Evolutionary conservation across 23 red algal species (phyloP), one percentile per base, ranked within the genome.

Genomic region (Gracilaria vermiculophylla): DNA sequence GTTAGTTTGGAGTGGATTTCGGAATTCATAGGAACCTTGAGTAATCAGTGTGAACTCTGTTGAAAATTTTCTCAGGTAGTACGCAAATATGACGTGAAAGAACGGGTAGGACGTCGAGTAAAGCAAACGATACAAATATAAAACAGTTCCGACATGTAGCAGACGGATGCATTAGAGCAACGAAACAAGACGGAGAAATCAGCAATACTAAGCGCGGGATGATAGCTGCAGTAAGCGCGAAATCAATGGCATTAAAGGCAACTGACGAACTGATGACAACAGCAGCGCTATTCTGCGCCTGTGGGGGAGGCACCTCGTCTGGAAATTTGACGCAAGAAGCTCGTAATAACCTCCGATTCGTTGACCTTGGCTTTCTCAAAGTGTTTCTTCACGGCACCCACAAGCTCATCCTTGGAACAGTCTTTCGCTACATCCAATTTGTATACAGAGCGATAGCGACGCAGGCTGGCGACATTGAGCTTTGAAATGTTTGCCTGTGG

Each of bases 361-460:
- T 97, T 86, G 5, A 97, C 94, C 24, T 74, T 84, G 58, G 76
- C 40, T 36, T 81, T 70, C 27, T 86, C 61, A 80, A 97, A 97
- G 71, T 97, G 94, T 55, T 67, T 71, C 56, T 83, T 86, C 52
- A 97, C 94, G 23, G 87, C 94, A 29, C 85, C 80, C 13, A 97
- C 78, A 43, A 97, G 72, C 67, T 97, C 86, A 37, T 85, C 91
- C 9, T 85, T 87, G 39, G 88, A 92, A 16, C 78, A 83, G 41
- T 97, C 94, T 1, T 83, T 78, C 24, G 77, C 79, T 16, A 97
- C 80, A 35, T 91, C 76, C 42, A 97, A 72, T 14, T 80, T 78
- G 40, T 92, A 97, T 15, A 73, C 69, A 31, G 62, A 87, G 21
- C 78, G 82, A 69, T 97, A 97, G 25, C 88, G 88, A 20, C 78